Base-by-base conservation (phyloP, 2,329 filamentous ascomycete species). In the Cladosporium oxysporum region DNA sequence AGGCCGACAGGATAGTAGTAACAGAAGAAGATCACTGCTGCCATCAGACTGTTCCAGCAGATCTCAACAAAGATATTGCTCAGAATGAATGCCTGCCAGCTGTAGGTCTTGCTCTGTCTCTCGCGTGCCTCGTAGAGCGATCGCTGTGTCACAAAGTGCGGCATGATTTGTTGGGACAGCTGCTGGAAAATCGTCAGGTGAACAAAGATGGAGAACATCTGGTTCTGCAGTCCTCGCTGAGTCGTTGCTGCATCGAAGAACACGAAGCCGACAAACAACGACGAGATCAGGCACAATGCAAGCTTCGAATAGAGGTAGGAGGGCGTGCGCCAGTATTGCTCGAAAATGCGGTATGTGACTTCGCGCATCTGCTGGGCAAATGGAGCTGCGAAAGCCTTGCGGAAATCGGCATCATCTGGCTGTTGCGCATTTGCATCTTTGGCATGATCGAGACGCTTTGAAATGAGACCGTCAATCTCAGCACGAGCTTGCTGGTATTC, bases 311-410 rank as follows among this genome's bases (percentile, higher is more conserved):
- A 96, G 78, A 97, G 93, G 81, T 96, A 96, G 5, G 88, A 85
- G 0, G 93, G 93, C 0, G 89, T 93, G 67, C 93, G 90, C 92
- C 93, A 96, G 84, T 95, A 96, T 77, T 96, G 92, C 75, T 93
- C 87, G 82, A 95, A 95, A 29, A 95, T 90, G 73, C 93, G 91
- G 69, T 85, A 77, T n/a, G 87, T 84, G 65, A 92, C 91, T 74
- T 89, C 84, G 64, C 79, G 80, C 50, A 94, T 80, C 77, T 97
- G 93, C 7, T 81, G 74, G 49, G 70, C 73, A 75, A 96, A 92
- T 0, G 90, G 87, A 5, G 91, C 91, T 3, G 93, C 93, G 68
- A 96, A 96, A 76, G 96, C 91, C 67, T 87, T 85, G 78, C 88
- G 91, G 69, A 81, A 82, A 64, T 87, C 82, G 23, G 49, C 49